A percentile compares a stretch with the other conserved stretches of the same genome.
These are phyloP conservation scores for Delitschia confertaspora DNA, from an alignment of 495 filamentous ascomycete species.

Conservation along the genomic window DNA sequence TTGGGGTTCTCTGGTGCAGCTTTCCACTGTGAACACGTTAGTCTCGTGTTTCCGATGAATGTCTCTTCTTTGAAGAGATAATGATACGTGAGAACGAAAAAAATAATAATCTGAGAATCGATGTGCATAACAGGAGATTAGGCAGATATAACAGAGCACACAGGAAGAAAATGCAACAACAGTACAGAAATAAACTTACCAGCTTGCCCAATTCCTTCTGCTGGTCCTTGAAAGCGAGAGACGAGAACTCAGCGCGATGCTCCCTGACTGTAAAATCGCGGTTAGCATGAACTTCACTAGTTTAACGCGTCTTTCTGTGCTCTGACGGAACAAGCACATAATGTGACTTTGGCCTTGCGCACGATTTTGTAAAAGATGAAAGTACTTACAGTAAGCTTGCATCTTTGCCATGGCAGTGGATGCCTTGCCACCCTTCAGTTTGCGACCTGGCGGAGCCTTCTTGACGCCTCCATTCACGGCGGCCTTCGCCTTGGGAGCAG, in stretches of 20 bases:
- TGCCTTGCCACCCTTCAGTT: conserved; percentile 14
- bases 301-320: too few relatives aligned
- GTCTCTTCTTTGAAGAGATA: neutral
- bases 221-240: conserved; percentile 21
- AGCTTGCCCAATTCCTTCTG: conserved; percentile 21
- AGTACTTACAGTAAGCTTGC: conserved; percentile 21
- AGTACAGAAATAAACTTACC: too few relatives aligned
- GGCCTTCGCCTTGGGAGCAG: conserved; percentile 15
- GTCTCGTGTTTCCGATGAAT: conserved; percentile 6
- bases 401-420: conserved; percentile 18
- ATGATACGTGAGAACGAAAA: neutral
- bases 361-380: neutral
- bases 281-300: too few relatives aligned
- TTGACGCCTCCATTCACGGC: conserved; percentile 7
- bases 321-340: too few relatives aligned
- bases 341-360: too few relatives aligned
- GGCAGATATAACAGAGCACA: too few relatives aligned
- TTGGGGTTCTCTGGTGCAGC: conserved; percentile 19
- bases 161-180: too few relatives aligned
- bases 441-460: conserved; percentile 3
- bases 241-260: conserved; percentile 16
- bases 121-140: too few relatives aligned
- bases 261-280: conserved; percentile 23
- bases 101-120: neutral
- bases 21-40: conserved; percentile 19